Conservation (phyloP, 805 yeast species). For the Metschnikowia vanudenii region DNA sequence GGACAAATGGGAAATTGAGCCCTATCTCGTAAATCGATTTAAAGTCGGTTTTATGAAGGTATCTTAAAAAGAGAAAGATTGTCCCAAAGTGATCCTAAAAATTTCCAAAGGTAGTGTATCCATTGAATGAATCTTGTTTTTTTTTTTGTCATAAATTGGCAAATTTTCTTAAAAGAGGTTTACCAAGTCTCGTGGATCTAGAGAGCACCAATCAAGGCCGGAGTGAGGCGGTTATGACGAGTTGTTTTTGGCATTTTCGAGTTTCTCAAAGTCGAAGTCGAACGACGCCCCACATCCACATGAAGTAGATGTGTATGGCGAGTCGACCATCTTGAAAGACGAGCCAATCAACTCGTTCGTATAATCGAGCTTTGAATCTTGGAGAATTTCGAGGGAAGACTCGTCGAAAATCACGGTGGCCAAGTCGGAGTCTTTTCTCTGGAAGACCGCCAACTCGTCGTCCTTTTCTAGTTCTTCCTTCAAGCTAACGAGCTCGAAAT, state of each 20-base stretch:
- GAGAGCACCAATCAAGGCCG: no score
- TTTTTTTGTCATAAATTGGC: no score
- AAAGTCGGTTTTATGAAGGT: conserved; percentile 37
- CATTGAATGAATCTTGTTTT: no score
- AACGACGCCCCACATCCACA: conserved; percentile 49
- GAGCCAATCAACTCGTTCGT: conserved; percentile 93
- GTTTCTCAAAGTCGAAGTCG: conserved; percentile 48
- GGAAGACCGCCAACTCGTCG: conserved; percentile 52
- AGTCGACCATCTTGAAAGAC: conserved; percentile 85
- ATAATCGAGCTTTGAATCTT: conserved; percentile 85
- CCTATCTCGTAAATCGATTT: conserved; percentile 54
- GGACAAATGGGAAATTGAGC: conserved; percentile 50
- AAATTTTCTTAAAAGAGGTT: no score
- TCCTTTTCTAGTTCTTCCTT: conserved; percentile 32
- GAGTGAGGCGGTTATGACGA: neutral
- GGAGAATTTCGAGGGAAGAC: conserved; percentile 71
- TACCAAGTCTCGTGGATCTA: no score
- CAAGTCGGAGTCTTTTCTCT: conserved; percentile 46
- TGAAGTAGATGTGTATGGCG: conserved; percentile 71
- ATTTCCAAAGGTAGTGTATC: no score
- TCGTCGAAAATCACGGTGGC: conserved; percentile 79
- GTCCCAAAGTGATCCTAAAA: no score
- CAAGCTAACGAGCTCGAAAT: conserved; percentile 57
- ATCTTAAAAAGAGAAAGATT: conserved; percentile 51
- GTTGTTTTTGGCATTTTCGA: conserved; percentile 23